Conservation (phyloP, 208 protist genomes). For the Wallacemonas sp. region DNA sequence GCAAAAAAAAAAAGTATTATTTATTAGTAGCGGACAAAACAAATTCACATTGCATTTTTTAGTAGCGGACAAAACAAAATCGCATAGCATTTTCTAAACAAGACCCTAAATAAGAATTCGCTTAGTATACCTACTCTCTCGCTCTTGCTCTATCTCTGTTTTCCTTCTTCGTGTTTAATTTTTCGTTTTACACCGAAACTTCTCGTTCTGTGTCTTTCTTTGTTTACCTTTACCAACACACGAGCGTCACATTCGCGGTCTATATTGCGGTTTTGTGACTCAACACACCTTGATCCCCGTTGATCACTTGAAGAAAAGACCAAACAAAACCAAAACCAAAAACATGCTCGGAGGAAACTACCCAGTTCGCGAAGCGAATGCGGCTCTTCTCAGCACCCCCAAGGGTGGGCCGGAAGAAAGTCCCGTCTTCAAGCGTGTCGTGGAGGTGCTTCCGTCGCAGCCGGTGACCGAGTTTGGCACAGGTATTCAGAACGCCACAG, state of each 20-base stretch:
- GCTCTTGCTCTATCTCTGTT: not conserved
- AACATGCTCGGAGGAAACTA: slow-evolving; percentile 16
- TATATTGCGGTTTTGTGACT: too few species aligned
- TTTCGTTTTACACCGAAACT: too few species aligned
- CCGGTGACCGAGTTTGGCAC: slow-evolving; percentile 56
- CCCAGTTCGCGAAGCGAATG: slow-evolving; percentile 35
- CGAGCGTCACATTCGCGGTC: too few species aligned
- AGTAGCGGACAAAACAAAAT: not conserved
- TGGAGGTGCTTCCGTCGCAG: slow-evolving; percentile 20
- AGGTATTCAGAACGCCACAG: slow-evolving; percentile 27
- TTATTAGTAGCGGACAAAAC: not conserved
- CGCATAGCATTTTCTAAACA: too few species aligned
- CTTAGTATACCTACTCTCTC: not conserved
- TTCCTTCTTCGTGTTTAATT: slow-evolving; percentile 1
- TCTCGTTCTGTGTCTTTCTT: too few species aligned
- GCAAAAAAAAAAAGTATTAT: not conserved
- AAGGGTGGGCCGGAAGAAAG: slow-evolving; percentile 11
- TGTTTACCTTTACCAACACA: too few species aligned
- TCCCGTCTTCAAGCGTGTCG: not conserved
- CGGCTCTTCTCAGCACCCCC: slow-evolving; percentile 34
- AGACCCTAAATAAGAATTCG: too few species aligned
- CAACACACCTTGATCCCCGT: too few species aligned
- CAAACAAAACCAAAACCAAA: not conserved
- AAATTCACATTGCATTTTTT: too few species aligned
- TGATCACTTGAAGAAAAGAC: too few species aligned